Base-by-base conservation (phyloP, 345 rosid species). In the Cardamine occulta region DNA sequence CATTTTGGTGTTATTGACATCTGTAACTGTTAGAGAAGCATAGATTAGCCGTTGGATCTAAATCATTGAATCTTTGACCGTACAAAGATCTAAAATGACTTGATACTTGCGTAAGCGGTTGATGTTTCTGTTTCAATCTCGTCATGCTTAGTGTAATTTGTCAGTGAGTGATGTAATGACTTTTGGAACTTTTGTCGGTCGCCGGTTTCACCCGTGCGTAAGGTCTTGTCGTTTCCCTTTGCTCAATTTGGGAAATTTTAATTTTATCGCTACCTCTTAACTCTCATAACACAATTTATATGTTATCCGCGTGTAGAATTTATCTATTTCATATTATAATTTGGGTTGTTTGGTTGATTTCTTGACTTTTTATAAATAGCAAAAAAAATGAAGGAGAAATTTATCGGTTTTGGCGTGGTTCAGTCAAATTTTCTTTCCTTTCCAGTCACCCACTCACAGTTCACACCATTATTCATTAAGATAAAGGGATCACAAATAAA, bases 51-150 rank as follows among this genome's bases (percentile, higher is more conserved):
- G 68, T 72, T 35, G 40, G 75, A 72, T 72, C 44, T 60, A 61
- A 71, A 60, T 19, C 9, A 9, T 21, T 8, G 12, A 7, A 55
- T 57, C 42, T 34, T 45, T 23, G 2, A 72, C 68, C 75, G 48
- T 61, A 61, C 51, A 72, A 57, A 42, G 26, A 71, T 48, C 23
- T 71, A 23, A 34, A 15, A 13, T 34, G 34, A 71, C 75, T 15
- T 53, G 75, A 15, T 68, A 71, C 75, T 42, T 71, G n/a, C 48
- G 67, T 48, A 59, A 72, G 39, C 7, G 69, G 68, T 68, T 53
- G n/a, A 12, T 14, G 48, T 32, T 18, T 62, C 10, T 44, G 32
- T 19, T 51, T 58, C 39, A 45, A 0, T 56, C n/a, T 44, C 64
- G 29, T 44, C 65, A 0, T 61, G 51, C 19, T 15, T 15, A 29